Evolutionary conservation across 495 filamentous ascomycete species (phyloP), one percentile per base, ranked within the genome.

Genomic region (Penicillium malachiteum): DNA sequence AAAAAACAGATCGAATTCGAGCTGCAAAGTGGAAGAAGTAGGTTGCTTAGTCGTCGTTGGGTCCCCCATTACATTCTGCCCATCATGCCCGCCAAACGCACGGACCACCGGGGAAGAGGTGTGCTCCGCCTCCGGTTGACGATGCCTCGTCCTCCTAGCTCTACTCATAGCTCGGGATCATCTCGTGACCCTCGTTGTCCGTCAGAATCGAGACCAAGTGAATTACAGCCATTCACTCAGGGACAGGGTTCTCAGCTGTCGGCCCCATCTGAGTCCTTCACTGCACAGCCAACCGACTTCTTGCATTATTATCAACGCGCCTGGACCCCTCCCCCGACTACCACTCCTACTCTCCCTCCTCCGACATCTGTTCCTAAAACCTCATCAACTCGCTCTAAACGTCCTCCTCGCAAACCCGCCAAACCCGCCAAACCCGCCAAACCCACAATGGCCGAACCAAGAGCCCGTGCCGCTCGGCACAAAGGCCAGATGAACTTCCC

Each of bases 401-500:
- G 21, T 26, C 21, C 21, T 26, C 21, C 21, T 1, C 21, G 21
- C 1, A 26, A 26, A 26, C 4, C 21, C 5, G 34, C 34, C 34
- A 37, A 37, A 37, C 7, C 12, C 34, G 12, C 12, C 34, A 37
- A 3, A 43, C 14, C 14, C n/a, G n/a, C n/a, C 40, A 43, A 43
- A 18, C 0, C 30, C 49, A 57, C 21, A 12, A 78, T 78, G 76
- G 73, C 88, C 67, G 89, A 92, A 71, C 88, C 87, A 48, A 80
- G 89, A 47, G 88, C 87, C 38, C 84, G 89, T 63, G 86, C 85
- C 56, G 87, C 85, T 58, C 87, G 91, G 65, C 89, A 92, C 71
- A 90, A 91, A 64, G 91, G 91, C 59, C 91, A 95, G 66, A 87
- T 91, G 79, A 95, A 93, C 69, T 93, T 96, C 69, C 74, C 85